A percentile compares a stretch with the other conserved stretches of the same genome.
Evolutionary conservation across 208 protist species (phyloP).

Genomic region (Leishmania gerbilli): DNA sequence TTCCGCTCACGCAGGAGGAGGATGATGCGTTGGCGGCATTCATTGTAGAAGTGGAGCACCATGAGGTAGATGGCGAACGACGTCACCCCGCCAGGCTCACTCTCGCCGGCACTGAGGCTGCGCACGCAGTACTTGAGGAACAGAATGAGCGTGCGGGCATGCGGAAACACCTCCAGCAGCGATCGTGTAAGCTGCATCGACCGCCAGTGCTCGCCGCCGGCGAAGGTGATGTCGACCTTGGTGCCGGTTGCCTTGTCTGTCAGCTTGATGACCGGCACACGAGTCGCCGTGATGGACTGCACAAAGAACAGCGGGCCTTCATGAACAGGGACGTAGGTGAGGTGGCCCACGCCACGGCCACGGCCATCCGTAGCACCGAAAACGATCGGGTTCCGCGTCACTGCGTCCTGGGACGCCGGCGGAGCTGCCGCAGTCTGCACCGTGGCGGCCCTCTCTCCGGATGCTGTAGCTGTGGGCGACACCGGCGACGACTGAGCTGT

Average conservation of each 20-base stretch:
- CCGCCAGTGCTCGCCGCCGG: slow-evolving; percentile 85
- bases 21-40: slow-evolving; percentile 43
- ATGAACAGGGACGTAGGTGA: slow-evolving; percentile 49
- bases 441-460: not conserved
- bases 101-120: slow-evolving; percentile 66
- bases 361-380: not conserved
- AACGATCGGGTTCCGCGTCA: not conserved
- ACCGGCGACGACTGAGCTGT: not conserved
- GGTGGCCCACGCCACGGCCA: slow-evolving; percentile 13
- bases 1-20: slow-evolving; percentile 39
- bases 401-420: not conserved
- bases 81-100: slow-evolving; percentile 70
- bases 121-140: slow-evolving; percentile 86
- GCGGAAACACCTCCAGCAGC: slow-evolving; percentile 59
- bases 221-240: slow-evolving; percentile 84
- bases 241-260: slow-evolving; percentile 61
- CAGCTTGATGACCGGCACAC: slow-evolving; percentile 88
- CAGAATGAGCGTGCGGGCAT: slow-evolving; percentile 71
- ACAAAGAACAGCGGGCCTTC: slow-evolving; percentile 70
- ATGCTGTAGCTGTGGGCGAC: not conserved
- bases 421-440: not conserved
- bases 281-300: slow-evolving; percentile 76
- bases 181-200: slow-evolving; percentile 81
- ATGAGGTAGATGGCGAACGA: slow-evolving; percentile 89
- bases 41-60: slow-evolving; percentile 85